Base-by-base conservation (phyloP, 306 rosid genomes). In the Oxytropis ochrocephala region DNA sequence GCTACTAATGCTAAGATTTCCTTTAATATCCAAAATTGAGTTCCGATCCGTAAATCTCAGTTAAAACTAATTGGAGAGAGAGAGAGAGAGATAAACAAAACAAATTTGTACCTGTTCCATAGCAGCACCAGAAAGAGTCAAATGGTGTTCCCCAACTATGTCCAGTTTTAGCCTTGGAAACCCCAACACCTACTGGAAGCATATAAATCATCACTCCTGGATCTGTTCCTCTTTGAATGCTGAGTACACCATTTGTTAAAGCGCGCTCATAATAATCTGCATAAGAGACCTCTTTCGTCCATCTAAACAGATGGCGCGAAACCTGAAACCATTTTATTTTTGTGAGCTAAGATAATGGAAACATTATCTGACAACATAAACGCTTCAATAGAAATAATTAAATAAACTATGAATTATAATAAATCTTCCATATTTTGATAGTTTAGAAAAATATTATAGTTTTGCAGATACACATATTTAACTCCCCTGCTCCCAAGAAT, bases 191-290 rank as follows among this genome's bases (percentile, higher is more conserved):
- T 39, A 74, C 74, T 24, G 98, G 98, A 13, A 93, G 91, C 91
- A 93, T 83, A 80, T 93, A 93, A 69, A 93, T 83, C 98, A 93
- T 93, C 42, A 88, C 88, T 64, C 98, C 98, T 19, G 98, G 96
- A 17, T 90, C 85, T 16, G 90, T 90, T 82, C 98, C 97, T 82
- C 97, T 88, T 80, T 93, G 98, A 69, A 88, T 87, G 74, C 91
- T 9, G 6, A 93, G 83, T 24, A 93, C 90, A 6, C 97, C 98
- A 57, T 93, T 93, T 36, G 97, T 93, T 35, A 90, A 81, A 61
- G 97, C 93, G 8, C 96, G 84, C 78, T 93, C 98, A 9, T 93
- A 93, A 76, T 86, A 93, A 69, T 93, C 98, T 1, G 94, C 96
- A 44, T 93, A 93, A 27, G 87, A 70, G 7, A 79, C 75, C 77